Evolutionary conservation across 1,139 yeast genomes (phyloP), one percentile per base, ranked within the genome.

Genomic region (Pichia cactophila): DNA sequence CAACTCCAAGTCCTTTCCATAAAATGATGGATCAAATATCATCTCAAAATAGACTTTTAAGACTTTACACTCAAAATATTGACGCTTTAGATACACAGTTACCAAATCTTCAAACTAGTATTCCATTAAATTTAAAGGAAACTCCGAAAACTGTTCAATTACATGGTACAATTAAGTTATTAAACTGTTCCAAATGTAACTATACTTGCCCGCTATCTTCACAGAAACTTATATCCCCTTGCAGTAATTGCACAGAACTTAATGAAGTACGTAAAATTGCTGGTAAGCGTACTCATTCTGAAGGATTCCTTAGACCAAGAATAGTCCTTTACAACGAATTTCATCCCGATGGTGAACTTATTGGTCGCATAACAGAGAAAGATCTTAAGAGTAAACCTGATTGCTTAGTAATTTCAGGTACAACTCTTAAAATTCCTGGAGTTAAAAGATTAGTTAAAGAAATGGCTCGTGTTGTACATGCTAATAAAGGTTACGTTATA

Each of bases 351-450:
- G 83, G 90, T 44, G 96, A 88, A 54, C 75, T 82, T 5, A 79
- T 88, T 47, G 89, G 95, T 1, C 77, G 78, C 50, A 83, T 90
- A 1, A 75, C 89, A 6, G 81, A 77, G 53, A 68, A 73, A 7
- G 96, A 88, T 64, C 64, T 86, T 47, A 74, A 73, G 56, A 67
- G 78, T 44, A 77, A 72, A 54, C 90, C 94, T 0, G 96, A 88
- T 62, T 80, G 89, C 59, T 69, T 88, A 48, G 70, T 88, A 23
- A 86, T 88, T 42, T 90, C 86, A 64, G 96, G 96, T 2, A 88
- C 96, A 0, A 83, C 95, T 1, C 69, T 88, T 49, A 83, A 84
- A 61, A 92, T 88, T 17, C 96, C 94, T 16, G 96, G 96, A 0
- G 95, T 88, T 12, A 77, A 83, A 62, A 75, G 85, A 56, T 68